phyloP scores from a whole-genome alignment of 257 asterid species.

The Solanum appendiculatum region DNA sequence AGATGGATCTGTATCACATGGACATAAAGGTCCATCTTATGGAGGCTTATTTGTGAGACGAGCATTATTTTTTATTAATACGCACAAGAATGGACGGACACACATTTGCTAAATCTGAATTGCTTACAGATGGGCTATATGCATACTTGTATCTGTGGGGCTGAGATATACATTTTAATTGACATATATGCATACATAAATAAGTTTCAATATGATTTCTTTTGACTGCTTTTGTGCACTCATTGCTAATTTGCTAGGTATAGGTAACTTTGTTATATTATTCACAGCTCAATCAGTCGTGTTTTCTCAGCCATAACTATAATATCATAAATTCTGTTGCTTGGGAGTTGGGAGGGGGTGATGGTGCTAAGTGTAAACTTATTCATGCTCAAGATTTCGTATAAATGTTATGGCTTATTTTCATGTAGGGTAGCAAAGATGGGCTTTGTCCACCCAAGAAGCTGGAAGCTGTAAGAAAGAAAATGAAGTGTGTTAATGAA shows the following conservation, averaged over 20 bases:
- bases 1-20: neutral
- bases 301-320: neutral
- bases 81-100: neutral
- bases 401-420: neutral
- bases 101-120: neutral
- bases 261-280: neutral
- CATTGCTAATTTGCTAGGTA: neutral
- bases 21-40: neutral
- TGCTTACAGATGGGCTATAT: neutral
- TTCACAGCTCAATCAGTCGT: neutral
- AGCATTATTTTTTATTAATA: neutral
- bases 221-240: neutral
- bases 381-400: neutral
- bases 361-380: neutral
- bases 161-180: neutral
- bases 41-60: neutral
- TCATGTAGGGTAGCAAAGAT: slow-evolving; percentile 78
- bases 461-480: slow-evolving; percentile 57
- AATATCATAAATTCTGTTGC: neutral
- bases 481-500: slow-evolving; percentile 35
- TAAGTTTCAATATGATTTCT: neutral
- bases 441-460: slow-evolving; percentile 60
- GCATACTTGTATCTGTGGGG: neutral
- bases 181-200: neutral
- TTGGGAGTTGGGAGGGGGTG: neutral